These are phyloP conservation scores for Medicago lupulina DNA, from an alignment of 306 rosid genomes.

Conservation along the genomic window DNA sequence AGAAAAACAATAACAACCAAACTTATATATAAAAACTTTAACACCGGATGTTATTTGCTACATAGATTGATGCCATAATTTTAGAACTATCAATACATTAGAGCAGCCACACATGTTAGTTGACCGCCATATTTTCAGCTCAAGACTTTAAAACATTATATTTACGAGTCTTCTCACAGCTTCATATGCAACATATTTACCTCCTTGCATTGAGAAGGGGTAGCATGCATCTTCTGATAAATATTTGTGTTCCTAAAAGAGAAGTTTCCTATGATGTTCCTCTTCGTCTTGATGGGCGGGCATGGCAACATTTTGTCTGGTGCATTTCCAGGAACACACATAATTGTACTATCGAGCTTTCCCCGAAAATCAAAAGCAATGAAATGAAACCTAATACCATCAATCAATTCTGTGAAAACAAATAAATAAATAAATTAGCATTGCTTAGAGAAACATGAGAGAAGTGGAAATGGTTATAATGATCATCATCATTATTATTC, in stretches of 20 bases:
- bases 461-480: too few relatives aligned
- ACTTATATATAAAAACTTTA: too few relatives aligned
- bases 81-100: too few relatives aligned
- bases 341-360: not conserved
- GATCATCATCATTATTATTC: too few relatives aligned
- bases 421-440: slow-evolving; percentile 3
- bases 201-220: slow-evolving; percentile 53
- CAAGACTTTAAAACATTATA: too few relatives aligned
- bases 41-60: too few relatives aligned
- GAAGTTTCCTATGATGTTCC: slow-evolving; percentile 48
- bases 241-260: slow-evolving; percentile 62
- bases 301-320: slow-evolving; percentile 79
- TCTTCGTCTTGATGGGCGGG: not conserved
- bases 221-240: slow-evolving; percentile 51
- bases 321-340: slow-evolving; percentile 56
- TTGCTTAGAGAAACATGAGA: not conserved
- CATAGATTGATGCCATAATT: too few relatives aligned
- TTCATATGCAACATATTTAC: slow-evolving; percentile 43
- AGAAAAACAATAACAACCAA: too few relatives aligned
- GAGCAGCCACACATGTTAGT: too few relatives aligned
- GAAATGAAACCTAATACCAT: slow-evolving; percentile 1
- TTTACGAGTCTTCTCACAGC: too few relatives aligned
- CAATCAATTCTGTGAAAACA: not conserved
- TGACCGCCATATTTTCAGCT: too few relatives aligned
- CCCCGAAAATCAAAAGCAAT: not conserved